Base-by-base conservation (phyloP, 371 early-diverging fungal species). In the Rhizopus microsporus region DNA sequence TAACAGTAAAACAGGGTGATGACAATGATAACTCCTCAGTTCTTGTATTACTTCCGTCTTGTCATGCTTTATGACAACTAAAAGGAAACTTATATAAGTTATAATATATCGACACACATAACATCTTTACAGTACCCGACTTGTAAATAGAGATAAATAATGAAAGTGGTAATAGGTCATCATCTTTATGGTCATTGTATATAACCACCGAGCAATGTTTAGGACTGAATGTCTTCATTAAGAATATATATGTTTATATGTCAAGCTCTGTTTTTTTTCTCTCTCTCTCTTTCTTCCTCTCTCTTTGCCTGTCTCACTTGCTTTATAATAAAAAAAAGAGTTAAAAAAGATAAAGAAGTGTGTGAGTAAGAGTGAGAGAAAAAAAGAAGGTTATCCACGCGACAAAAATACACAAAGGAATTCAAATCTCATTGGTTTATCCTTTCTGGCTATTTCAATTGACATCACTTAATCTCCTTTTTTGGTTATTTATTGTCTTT, bases 171-270 rank as follows among this genome's bases (percentile, higher is more conserved):
- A 29, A 13, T 16, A 33, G 12, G n/a, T 55, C 29, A 10, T 55
- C 47, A 9, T 56, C 30, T 17, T 49, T 16, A 7, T 13, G 33
- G 23, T 66, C 51, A 38, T 67, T 46, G 38, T 51, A 67, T 6
- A 67, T 39, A 34, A 67, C 56, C 5, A 67, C 62, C 13, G 67
- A 62, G 30, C 62, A 62, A 31, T 55, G 54, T 23, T 56, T 56
- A 40, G 62, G 62, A 37, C 40, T 51, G 23, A 62, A 48, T 53
- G 46, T 44, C 31, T 59, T 60, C 57, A 60, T 60, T 44, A 50
- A 34, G 13, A 10, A 37, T 37, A 37, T 38, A 23, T 1, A 23
- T 57, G 10, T 42, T 43, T 54, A 40, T 49, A 17, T 48, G 23
- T 23, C 23, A 23, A 23, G 23, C 23, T 23, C 23, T 23, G 23